A percentile compares a stretch with the other conserved stretches of the same genome.
Conservation (phyloP, 306 rosid genomes). For the Malus sieversii region DNA sequence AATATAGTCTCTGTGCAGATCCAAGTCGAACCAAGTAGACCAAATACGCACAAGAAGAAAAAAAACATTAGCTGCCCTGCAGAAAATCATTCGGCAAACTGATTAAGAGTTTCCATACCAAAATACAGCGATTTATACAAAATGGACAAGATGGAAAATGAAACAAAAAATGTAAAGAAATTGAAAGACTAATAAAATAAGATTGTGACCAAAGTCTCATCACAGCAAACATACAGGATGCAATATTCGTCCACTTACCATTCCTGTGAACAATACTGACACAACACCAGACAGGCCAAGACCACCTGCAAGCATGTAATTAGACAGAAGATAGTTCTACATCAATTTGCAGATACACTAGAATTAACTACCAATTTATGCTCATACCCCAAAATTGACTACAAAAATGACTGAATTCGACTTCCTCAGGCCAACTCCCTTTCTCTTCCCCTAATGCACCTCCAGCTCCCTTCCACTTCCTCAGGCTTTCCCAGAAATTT, state of each 20-base stretch:
- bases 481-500: too few species aligned
- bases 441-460: too few species aligned
- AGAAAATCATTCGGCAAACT: not conserved
- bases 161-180: not conserved
- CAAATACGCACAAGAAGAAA: too few species aligned
- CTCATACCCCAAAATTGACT: too few species aligned
- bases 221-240: constrained; percentile 12
- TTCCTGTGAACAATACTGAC: constrained; percentile 92
- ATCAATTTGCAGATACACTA: constrained; percentile 9
- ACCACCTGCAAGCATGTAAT: constrained; percentile 97
- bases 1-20: too few species aligned
- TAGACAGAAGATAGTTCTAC: constrained; percentile 17
- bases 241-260: constrained; percentile 15
- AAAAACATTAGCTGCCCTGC: too few species aligned
- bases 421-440: too few species aligned
- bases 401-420: too few species aligned
- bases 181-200: constrained; percentile 16
- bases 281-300: constrained; percentile 94
- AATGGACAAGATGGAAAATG: not conserved
- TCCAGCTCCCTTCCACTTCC: too few species aligned
- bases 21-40: too few species aligned
- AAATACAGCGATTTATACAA: not conserved
- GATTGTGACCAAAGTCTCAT: constrained; percentile 7
- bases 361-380: too few species aligned
- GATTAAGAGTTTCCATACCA: constrained; percentile 7